A percentile compares a stretch with the other conserved stretches of the same genome.
These are phyloP conservation scores for Tillandsia leiboldiana DNA, from an alignment of 176 grass and related monocot species.

Conservation along the genomic window DNA sequence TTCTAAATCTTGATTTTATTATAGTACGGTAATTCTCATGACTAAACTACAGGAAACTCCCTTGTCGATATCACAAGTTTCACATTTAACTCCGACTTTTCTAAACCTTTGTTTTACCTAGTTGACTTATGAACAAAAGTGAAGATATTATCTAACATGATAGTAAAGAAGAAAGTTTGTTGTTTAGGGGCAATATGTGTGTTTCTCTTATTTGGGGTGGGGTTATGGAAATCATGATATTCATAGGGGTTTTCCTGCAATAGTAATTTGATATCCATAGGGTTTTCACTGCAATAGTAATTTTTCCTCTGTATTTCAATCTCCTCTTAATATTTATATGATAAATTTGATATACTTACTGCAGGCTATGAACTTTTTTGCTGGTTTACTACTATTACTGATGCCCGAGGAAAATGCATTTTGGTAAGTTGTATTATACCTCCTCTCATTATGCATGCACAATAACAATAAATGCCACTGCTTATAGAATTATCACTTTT, in stretches of 20 bases:
- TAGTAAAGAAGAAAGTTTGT: too few species aligned
- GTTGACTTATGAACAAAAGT: too few species aligned
- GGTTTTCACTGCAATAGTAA: slow-evolving; percentile 9
- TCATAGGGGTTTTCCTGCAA: too few species aligned
- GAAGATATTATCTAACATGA: too few species aligned
- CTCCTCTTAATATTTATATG: not conserved
- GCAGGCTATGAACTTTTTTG: slow-evolving; percentile 99
- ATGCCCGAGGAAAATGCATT: slow-evolving; percentile 99
- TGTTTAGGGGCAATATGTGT: too few species aligned
- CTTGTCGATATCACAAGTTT: too few species aligned
- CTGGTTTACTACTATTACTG: slow-evolving; percentile 80
- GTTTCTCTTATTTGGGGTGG: too few species aligned
- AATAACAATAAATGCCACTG: slow-evolving; percentile 7
- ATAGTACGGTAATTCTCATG: slow-evolving; percentile 3
- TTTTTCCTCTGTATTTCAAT: not conserved
- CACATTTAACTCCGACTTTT: too few species aligned
- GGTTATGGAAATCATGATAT: too few species aligned
- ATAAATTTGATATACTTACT: slow-evolving; percentile 19
- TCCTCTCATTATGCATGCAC: not conserved
- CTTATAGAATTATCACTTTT: not conserved
- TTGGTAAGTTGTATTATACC: slow-evolving; percentile 43
- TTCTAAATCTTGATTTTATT: slow-evolving; percentile 1
- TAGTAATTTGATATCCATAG: not conserved
- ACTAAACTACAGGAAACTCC: not conserved
- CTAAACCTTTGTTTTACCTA: too few species aligned